These are phyloP conservation scores for Candida tibetensis DNA, from an alignment of 805 yeast genomes.

Conservation along the genomic window DNA sequence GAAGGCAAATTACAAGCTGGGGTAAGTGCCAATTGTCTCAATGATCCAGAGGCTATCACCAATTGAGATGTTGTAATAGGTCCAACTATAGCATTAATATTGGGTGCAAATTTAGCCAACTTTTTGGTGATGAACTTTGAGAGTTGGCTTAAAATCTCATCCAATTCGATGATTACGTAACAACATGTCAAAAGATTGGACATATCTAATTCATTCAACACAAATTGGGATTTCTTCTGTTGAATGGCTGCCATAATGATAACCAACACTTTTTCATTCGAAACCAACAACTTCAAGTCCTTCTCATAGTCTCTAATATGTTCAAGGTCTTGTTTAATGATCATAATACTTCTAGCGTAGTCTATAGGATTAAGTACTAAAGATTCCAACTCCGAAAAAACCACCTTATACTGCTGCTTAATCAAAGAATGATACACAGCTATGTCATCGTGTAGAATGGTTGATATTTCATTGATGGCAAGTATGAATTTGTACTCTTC, in stretches of 20 bases:
- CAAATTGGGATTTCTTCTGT: slow-evolving; percentile 36
- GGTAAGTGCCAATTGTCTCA: slow-evolving; percentile 58
- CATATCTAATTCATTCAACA: slow-evolving; percentile 29
- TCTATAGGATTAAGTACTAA: slow-evolving; percentile 61
- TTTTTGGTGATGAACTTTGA: slow-evolving; percentile 55
- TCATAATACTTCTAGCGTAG: slow-evolving; percentile 51
- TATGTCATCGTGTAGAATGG: slow-evolving; percentile 56
- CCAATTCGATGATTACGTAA: slow-evolving; percentile 45
- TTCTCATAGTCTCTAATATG: slow-evolving; percentile 28
- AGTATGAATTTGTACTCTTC: slow-evolving; percentile 52
- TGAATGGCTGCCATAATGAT: slow-evolving; percentile 69
- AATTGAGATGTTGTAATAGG: slow-evolving; percentile 71
- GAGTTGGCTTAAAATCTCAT: slow-evolving; percentile 41
- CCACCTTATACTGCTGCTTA: slow-evolving; percentile 50
- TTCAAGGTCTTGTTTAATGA: slow-evolving; percentile 49
- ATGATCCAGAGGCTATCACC: slow-evolving; percentile 65
- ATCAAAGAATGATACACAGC: slow-evolving; percentile 46
- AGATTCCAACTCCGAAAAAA: slow-evolving; percentile 70
- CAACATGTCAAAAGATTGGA: slow-evolving; percentile 44
- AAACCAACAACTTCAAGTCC: slow-evolving; percentile 41
- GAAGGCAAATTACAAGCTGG: slow-evolving; percentile 87
- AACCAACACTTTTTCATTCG: slow-evolving; percentile 67
- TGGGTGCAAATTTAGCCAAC: slow-evolving; percentile 70
- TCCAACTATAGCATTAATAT: slow-evolving; percentile 69
- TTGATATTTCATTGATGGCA: slow-evolving; percentile 52